Conservation (phyloP, 805 yeast species). For the Vanderwaltozyma yarrowii region DNA sequence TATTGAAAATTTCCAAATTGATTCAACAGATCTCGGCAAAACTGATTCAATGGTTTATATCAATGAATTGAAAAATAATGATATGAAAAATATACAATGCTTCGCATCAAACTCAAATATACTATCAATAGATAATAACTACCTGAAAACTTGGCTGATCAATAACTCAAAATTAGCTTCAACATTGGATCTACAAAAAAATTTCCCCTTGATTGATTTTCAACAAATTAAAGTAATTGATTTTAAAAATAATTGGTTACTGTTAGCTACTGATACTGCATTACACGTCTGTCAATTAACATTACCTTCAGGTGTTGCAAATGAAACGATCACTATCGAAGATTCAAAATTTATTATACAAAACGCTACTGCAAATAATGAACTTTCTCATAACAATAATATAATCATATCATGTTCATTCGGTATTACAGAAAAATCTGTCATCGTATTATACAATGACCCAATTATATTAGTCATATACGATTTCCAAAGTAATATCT, state of each 20-base stretch:
- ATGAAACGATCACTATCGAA: slow-evolving; percentile 5
- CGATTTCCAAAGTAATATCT: slow-evolving; percentile 19
- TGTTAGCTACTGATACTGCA: slow-evolving; percentile 7
- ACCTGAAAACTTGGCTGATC: slow-evolving; percentile 1
- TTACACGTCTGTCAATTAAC: slow-evolving; percentile 13
- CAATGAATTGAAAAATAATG: too few species aligned
- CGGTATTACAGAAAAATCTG: slow-evolving; percentile 28
- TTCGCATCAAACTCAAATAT: slow-evolving; percentile 1
- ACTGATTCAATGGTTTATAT: background rate
- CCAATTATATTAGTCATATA: slow-evolving; percentile 20
- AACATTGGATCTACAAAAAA: background rate
- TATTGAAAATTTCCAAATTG: slow-evolving; percentile 15
- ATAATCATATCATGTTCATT: slow-evolving; percentile 13
- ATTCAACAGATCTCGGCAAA: background rate
- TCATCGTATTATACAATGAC: slow-evolving; percentile 15
- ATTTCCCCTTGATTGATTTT: background rate
- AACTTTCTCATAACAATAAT: too few species aligned
- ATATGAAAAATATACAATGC: background rate
- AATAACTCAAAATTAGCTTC: background rate
- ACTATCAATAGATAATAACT: background rate
- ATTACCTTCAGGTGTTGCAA: background rate
- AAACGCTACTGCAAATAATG: background rate
- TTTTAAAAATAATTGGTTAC: slow-evolving; percentile 17
- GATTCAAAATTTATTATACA: background rate
- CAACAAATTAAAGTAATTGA: background rate